A percentile compares a stretch with the other conserved stretches of the same genome.
Evolutionary conservation across 345 rosid species (phyloP).

Genomic region (Eucalyptus leucophloia): DNA sequence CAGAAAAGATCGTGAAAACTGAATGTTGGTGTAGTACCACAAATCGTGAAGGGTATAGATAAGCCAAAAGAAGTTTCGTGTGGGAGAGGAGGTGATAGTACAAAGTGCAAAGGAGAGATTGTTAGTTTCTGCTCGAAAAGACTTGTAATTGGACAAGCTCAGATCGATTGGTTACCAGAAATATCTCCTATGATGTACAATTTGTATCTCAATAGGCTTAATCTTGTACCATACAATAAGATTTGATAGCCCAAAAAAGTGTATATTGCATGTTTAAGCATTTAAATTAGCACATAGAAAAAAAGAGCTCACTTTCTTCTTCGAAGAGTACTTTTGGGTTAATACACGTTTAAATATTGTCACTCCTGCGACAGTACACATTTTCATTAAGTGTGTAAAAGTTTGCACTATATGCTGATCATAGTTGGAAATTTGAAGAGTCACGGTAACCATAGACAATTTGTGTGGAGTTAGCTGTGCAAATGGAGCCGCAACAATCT

Average conservation of each 20-base stretch:
- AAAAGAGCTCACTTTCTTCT: neutral
- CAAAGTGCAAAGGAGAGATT: neutral
- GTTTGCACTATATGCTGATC: neutral
- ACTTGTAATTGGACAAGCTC: neutral
- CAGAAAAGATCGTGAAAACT: neutral
- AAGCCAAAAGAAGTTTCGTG: neutral
- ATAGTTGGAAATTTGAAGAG: neutral
- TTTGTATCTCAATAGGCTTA: neutral
- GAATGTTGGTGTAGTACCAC: neutral
- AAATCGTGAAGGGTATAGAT: neutral
- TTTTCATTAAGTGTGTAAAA: neutral
- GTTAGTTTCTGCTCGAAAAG: neutral
- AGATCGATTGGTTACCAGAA: neutral
- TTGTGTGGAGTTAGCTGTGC: neutral
- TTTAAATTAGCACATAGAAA: neutral
- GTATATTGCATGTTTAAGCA: neutral
- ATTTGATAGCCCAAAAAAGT: neutral
- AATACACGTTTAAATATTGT: neutral
- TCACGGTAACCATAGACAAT: neutral
- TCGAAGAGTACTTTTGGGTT: neutral
- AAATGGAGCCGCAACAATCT: neutral
- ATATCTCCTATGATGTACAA: neutral
- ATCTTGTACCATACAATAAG: neutral
- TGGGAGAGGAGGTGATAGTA: neutral
- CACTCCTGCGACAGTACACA: neutral